Conservation (phyloP, 2,329 filamentous ascomycete genomes). For the Ceratocystis papillata region DNA sequence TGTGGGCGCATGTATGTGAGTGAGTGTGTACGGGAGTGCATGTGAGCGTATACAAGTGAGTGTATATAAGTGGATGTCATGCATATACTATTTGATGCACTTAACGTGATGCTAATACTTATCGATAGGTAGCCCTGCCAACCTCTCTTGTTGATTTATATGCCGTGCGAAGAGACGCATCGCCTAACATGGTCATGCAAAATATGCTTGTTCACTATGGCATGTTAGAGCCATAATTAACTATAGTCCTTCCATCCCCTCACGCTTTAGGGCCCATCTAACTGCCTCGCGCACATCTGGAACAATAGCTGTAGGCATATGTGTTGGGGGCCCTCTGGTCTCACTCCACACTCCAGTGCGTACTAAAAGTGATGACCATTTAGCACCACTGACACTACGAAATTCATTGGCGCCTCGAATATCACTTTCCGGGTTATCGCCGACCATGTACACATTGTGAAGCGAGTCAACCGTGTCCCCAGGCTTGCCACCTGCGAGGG, state of each 20-base stretch:
- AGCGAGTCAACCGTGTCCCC: constrained; percentile 36
- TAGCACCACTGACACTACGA: constrained; percentile 51
- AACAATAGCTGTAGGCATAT: constrained; percentile 54
- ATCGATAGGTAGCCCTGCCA: too few species aligned
- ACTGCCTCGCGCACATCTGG: constrained; percentile 69
- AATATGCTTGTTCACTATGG: background rate
- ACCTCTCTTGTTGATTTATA: too few species aligned
- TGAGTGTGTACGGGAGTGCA: too few species aligned
- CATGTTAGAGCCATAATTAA: constrained; percentile 13
- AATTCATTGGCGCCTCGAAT: constrained; percentile 79
- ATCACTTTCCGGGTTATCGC: constrained; percentile 81
- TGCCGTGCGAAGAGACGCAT: too few species aligned
- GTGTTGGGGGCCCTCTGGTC: constrained; percentile 41
- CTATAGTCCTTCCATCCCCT: constrained; percentile 36
- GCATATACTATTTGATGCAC: too few species aligned
- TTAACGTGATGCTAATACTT: too few species aligned
- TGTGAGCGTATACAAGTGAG: too few species aligned
- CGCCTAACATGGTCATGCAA: background rate
- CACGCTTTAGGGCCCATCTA: constrained; percentile 57
- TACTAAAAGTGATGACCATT: constrained; percentile 69
- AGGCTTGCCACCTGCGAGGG: constrained; percentile 22
- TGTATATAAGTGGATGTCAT: too few species aligned
- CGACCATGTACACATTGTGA: constrained; percentile 81
- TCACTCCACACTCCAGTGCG: constrained; percentile 63
- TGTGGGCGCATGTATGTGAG: too few species aligned